phyloP scores from a whole-genome alignment of 208 protist species.

The Leishmania aethiopica region DNA sequence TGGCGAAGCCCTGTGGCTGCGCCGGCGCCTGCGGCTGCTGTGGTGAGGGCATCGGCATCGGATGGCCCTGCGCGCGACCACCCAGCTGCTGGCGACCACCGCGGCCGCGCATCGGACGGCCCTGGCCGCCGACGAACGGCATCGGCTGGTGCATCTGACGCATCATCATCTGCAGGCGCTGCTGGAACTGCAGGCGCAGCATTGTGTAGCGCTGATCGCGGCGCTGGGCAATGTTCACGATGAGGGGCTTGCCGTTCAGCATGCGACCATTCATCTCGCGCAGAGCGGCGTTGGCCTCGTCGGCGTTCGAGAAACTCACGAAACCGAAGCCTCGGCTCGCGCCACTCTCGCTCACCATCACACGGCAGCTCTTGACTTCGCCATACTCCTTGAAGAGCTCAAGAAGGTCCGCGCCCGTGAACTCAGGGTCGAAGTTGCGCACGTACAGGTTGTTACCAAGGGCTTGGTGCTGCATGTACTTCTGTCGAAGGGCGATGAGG shows the following conservation, averaged over 20 bases:
- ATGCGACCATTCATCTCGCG: constrained; percentile 98
- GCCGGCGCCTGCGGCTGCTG: constrained; percentile 30
- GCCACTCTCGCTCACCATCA: constrained; percentile 93
- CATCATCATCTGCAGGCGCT: constrained; percentile 90
- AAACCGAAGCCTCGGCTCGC: constrained; percentile 98
- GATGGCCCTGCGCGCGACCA: constrained; percentile 39
- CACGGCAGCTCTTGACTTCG: constrained; percentile 98
- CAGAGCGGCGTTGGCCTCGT: constrained; percentile 97
- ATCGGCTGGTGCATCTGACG: constrained; percentile 67
- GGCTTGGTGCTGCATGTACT: constrained; percentile 91
- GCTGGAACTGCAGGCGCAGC: constrained; percentile 95
- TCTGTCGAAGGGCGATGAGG: constrained; percentile 87
- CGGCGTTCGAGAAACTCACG: constrained; percentile 98
- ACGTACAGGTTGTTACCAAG: constrained; percentile 99
- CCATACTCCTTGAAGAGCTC: constrained; percentile 98
- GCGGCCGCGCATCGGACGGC: constrained; percentile 41
- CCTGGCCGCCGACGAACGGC: constrained; percentile 26
- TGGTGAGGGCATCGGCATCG: constrained; percentile 28
- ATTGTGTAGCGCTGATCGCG: constrained; percentile 96
- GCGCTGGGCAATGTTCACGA: constrained; percentile 97
- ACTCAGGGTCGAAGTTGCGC: constrained; percentile 97
- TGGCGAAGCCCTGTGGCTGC: constrained; percentile 50
- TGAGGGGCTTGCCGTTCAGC: constrained; percentile 97
- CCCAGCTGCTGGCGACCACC: constrained; percentile 39
- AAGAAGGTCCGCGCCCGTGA: constrained; percentile 97